These are phyloP conservation scores for Solanum stenotomum DNA, from an alignment of 257 asterid genomes.

Conservation along the genomic window DNA sequence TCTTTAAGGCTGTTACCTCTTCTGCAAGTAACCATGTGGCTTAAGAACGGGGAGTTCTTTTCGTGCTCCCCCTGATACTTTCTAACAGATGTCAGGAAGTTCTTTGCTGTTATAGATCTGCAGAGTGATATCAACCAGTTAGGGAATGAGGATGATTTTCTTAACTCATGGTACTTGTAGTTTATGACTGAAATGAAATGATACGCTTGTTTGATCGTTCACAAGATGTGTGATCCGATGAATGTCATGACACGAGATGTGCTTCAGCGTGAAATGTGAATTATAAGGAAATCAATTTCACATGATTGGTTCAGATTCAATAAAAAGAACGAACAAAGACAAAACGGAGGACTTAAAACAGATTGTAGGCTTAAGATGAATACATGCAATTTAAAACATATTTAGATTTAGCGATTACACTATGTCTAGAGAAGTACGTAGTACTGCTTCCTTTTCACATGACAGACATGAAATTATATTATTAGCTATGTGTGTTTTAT, in stretches of 20 bases:
- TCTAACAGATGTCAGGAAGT: conserved; percentile 67
- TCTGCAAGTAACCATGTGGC: conserved; percentile 72
- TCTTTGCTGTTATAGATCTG: conserved; percentile 87
- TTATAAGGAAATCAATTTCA: neutral
- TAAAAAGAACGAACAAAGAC: neutral
- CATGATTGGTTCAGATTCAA: neutral
- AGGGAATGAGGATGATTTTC: neutral
- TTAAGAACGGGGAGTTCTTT: conserved; percentile 31
- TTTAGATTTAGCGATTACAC: neutral
- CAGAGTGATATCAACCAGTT: neutral
- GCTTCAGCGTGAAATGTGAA: neutral
- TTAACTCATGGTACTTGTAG: neutral
- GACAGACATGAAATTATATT: neutral
- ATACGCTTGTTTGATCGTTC: neutral
- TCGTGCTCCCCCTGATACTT: conserved; percentile 38
- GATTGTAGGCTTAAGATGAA: neutral
- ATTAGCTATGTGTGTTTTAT: neutral
- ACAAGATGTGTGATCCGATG: neutral
- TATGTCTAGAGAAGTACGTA: neutral
- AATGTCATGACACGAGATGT: neutral
- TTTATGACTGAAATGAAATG: neutral
- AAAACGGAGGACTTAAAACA: neutral
- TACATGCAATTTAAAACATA: neutral
- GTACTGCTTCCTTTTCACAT: neutral
- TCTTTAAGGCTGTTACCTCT: conserved; percentile 52